These are phyloP conservation scores for Tricholoma matsutake DNA, from an alignment of 768 basidiomycete species.

Conservation along the genomic window DNA sequence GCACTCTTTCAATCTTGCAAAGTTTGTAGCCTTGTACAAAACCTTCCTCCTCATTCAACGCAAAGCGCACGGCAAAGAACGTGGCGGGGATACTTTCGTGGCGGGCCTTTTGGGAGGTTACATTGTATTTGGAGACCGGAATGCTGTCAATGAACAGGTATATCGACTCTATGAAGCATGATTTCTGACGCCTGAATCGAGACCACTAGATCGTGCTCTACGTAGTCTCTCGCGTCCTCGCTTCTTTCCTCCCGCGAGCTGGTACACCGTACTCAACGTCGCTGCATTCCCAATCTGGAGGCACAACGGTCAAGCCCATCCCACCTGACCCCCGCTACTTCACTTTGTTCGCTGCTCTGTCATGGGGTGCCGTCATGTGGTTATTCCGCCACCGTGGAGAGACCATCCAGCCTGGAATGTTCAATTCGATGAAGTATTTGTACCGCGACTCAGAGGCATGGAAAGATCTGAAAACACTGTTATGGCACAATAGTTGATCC, in stretches of 20 bases:
- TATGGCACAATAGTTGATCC: slow-evolving; percentile 79
- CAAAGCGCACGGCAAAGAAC: slow-evolving; percentile 74
- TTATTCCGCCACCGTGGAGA: slow-evolving; percentile 84
- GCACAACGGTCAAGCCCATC: slow-evolving; percentile 55
- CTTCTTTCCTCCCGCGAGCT: slow-evolving; percentile 87
- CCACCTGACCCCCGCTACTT: slow-evolving; percentile 87
- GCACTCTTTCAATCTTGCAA: slow-evolving; percentile 88
- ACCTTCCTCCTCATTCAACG: slow-evolving; percentile 77
- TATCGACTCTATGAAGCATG: slow-evolving; percentile 19
- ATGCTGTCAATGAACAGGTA: slow-evolving; percentile 91
- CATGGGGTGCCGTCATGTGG: slow-evolving; percentile 98
- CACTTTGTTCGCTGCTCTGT: slow-evolving; percentile 79
- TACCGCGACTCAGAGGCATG: slow-evolving; percentile 92
- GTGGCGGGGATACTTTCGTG: slow-evolving; percentile 81
- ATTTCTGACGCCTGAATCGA: slow-evolving; percentile 8
- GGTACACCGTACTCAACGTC: slow-evolving; percentile 48
- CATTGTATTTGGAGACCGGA: slow-evolving; percentile 80
- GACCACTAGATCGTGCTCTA: slow-evolving; percentile 85
- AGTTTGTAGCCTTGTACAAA: slow-evolving; percentile 96
- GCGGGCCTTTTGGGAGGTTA: slow-evolving; percentile 94
- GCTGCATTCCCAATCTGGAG: slow-evolving; percentile 36
- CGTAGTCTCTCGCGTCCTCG: slow-evolving; percentile 87
- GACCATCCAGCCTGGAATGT: slow-evolving; percentile 96
- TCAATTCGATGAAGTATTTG: slow-evolving; percentile 92
- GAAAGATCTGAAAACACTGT: slow-evolving; percentile 74